A percentile compares a stretch with the other conserved stretches of the same genome.
phyloP scores from a whole-genome alignment of 768 basidiomycete genomes.

The Trametes villosa region DNA sequence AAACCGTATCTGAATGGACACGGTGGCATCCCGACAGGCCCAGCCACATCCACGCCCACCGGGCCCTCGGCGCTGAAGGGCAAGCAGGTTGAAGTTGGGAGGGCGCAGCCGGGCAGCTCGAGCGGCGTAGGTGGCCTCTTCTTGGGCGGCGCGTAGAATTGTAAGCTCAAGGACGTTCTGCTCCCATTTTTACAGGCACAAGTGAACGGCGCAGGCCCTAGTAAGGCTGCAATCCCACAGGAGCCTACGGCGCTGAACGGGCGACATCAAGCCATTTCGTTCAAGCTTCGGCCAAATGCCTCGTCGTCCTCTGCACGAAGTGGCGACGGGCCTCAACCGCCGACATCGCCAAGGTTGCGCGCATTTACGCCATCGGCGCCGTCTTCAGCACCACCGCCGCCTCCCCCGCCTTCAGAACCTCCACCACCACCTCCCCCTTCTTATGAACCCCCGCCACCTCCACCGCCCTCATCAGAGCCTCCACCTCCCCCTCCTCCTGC shows the following conservation, averaged over 20 bases:
- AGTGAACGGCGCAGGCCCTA: constrained; percentile 30
- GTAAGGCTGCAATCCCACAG: constrained; percentile 25
- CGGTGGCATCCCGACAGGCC: constrained; percentile 32
- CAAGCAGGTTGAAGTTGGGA: constrained; percentile 45
- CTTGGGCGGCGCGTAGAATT: constrained; percentile 11
- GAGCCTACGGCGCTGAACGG: constrained; percentile 28
- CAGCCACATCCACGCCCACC: constrained; percentile 29
- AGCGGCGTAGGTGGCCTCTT: constrained; percentile 30
- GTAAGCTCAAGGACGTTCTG: constrained; percentile 21
- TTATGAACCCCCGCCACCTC: constrained; percentile 33
- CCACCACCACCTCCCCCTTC: constrained; percentile 35
- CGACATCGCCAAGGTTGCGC: constrained; percentile 36
- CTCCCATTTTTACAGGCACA: constrained; percentile 20
- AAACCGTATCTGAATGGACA: constrained; percentile 53
- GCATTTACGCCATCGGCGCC: constrained; percentile 35
- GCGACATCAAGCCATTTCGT: constrained; percentile 29
- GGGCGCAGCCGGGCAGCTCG: constrained; percentile 35
- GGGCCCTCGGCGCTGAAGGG: constrained; percentile 42
- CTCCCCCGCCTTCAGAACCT: constrained; percentile 35
- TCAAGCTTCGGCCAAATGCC: constrained; percentile 34
- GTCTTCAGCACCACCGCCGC: constrained; percentile 32
- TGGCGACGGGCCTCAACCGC: constrained; percentile 31
- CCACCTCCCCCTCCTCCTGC: constrained; percentile 32
- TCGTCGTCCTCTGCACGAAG: constrained; percentile 25
- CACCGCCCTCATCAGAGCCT: constrained; percentile 27